Evolutionary conservation across 2,329 filamentous ascomycete species (phyloP).

Genomic region (Paecilomyces sp.): DNA sequence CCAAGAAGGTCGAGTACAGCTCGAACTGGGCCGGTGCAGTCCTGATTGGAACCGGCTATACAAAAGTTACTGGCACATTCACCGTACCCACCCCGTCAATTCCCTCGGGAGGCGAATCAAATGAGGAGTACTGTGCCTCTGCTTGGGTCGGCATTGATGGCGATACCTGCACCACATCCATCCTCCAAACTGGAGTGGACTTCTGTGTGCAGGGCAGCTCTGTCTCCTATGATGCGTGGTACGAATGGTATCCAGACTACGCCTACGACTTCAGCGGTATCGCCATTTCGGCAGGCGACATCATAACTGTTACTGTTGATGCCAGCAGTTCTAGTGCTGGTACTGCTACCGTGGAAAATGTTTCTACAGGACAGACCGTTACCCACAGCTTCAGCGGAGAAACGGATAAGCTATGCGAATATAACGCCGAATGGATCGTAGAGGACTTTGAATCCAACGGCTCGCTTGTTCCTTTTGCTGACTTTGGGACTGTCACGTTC

Average conservation of each 20-base stretch:
- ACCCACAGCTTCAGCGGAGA: constrained; percentile 44
- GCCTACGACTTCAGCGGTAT: constrained; percentile 46
- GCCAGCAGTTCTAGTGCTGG: constrained; percentile 37
- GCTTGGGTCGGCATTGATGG: constrained; percentile 57
- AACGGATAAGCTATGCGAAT: constrained; percentile 40
- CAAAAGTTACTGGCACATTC: constrained; percentile 46
- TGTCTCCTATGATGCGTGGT: constrained; percentile 49
- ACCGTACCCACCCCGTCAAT: constrained; percentile 42
- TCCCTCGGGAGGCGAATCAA: constrained; percentile 22
- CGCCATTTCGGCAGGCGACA: constrained; percentile 36
- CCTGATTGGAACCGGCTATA: constrained; percentile 45
- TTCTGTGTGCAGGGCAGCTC: constrained; percentile 38
- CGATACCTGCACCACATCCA: constrained; percentile 46
- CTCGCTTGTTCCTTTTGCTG: constrained; percentile 37
- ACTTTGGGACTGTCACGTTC: constrained; percentile 45
- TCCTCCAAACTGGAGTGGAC: constrained; percentile 52
- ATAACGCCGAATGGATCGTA: constrained; percentile 58
- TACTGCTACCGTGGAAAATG: constrained; percentile 43
- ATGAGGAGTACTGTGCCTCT: constrained; percentile 38
- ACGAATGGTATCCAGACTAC: constrained; percentile 54
- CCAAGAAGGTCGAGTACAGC: constrained; percentile 40
- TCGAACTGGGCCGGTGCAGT: constrained; percentile 55
- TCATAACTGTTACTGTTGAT: constrained; percentile 34
- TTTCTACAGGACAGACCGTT: constrained; percentile 43
- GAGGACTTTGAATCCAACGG: constrained; percentile 40